Evolutionary conservation across 768 basidiomycete genomes (phyloP).

Genomic region (Lactifluus volemus): DNA sequence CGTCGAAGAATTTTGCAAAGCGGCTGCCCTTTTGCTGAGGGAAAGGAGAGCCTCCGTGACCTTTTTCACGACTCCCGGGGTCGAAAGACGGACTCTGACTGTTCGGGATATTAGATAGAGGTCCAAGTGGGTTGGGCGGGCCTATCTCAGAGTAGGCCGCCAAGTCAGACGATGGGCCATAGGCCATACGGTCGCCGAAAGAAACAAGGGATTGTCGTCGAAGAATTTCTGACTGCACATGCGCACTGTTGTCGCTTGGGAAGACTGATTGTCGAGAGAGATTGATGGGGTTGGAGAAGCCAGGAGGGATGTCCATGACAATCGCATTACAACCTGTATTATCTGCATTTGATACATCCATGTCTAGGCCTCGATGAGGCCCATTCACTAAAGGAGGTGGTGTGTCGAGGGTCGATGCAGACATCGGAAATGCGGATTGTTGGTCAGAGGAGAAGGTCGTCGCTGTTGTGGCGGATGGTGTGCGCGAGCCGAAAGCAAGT

Average conservation of each 20-base stretch:
- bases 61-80: slow-evolving; percentile 18
- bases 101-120: slow-evolving; percentile 8
- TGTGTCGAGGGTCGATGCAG: slow-evolving; percentile 17
- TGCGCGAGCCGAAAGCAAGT: slow-evolving; percentile 32
- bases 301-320: not conserved
- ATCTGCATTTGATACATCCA: not conserved
- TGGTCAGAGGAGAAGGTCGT: slow-evolving; percentile 10
- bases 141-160: slow-evolving; percentile 8
- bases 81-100: slow-evolving; percentile 20
- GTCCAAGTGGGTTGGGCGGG: not conserved
- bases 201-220: slow-evolving; percentile 13
- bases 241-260: slow-evolving; percentile 4
- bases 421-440: slow-evolving; percentile 15
- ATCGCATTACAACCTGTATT: not conserved
- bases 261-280: slow-evolving; percentile 1
- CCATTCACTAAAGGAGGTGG: slow-evolving; percentile 19
- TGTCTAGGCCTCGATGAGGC: not conserved
- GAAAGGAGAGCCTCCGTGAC: slow-evolving; percentile 33
- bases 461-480: slow-evolving; percentile 19
- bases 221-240: slow-evolving; percentile 8
- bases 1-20: slow-evolving; percentile 82
- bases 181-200: slow-evolving; percentile 11
- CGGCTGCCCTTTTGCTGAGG: slow-evolving; percentile 65
- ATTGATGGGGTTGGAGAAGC: slow-evolving; percentile 5
- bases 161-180: slow-evolving; percentile 1